phyloP scores from a whole-genome alignment of 2,329 filamentous ascomycete species.

The Neocucurbitaria cava region DNA sequence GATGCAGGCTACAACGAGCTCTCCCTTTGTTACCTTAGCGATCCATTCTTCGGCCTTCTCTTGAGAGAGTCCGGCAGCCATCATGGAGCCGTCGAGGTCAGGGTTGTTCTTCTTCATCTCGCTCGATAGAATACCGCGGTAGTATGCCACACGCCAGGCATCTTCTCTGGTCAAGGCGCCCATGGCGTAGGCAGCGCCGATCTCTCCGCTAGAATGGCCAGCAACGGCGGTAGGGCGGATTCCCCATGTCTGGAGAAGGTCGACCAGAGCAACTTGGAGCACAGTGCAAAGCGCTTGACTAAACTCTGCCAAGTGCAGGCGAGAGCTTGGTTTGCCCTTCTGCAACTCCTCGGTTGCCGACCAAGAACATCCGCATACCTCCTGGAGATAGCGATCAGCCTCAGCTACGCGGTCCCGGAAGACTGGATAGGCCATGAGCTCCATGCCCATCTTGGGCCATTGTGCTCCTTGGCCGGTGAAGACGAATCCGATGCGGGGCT shows the following conservation, averaged over 20 bases:
- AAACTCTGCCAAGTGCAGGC: constrained; percentile 10
- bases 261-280: constrained; percentile 22
- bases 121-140: constrained; percentile 26
- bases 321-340: not conserved
- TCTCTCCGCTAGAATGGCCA: constrained; percentile 37
- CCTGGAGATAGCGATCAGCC: not conserved
- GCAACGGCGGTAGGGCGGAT: constrained; percentile 12
- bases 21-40: constrained; percentile 7
- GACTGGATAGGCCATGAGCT: constrained; percentile 12
- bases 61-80: constrained; percentile 23
- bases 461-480: constrained; percentile 39
- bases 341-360: constrained; percentile 6
- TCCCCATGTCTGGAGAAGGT: constrained; percentile 16
- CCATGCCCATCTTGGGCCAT: constrained; percentile 29
- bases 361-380: not conserved
- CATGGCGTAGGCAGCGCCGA: constrained; percentile 34
- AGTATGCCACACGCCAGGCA: constrained; percentile 22
- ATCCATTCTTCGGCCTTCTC: constrained; percentile 3
- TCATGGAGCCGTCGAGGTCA: constrained; percentile 24
- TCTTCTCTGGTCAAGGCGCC: constrained; percentile 17
- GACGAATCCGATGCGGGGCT: constrained; percentile 22
- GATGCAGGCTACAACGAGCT: constrained; percentile 8
- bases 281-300: constrained; percentile 26
- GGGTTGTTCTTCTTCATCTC: not conserved
- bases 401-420: constrained; percentile 5